Percentiles rank a stretch among this genome's conserved stretches.
phyloP scores from a whole-genome alignment of 805 yeast genomes.

The Pichia kluyveri region DNA sequence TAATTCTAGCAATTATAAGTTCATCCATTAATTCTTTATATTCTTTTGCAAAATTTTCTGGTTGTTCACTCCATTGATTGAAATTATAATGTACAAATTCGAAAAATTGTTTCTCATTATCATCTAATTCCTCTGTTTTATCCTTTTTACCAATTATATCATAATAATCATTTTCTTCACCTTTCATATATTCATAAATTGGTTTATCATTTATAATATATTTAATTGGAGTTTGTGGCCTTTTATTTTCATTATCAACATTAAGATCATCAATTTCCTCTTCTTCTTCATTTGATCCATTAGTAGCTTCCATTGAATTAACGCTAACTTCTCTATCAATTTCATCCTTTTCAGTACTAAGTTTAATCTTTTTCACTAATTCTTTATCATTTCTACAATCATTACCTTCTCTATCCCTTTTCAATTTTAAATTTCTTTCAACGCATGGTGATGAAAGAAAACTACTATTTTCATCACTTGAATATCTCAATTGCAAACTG shows the following conservation, averaged over 20 bases:
- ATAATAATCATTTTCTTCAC: constrained; percentile 10
- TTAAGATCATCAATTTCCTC: background rate
- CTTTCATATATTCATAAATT: constrained; percentile 10
- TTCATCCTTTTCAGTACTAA: background rate
- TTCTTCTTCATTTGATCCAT: constrained; percentile 4
- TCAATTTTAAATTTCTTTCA: constrained; percentile 2
- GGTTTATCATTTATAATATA: constrained; percentile 10
- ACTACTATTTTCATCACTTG: background rate
- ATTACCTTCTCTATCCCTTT: background rate
- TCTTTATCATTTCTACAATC: background rate
- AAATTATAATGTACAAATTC: constrained; percentile 11
- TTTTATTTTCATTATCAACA: background rate
- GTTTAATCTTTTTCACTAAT: background rate
- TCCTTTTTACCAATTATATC: constrained; percentile 8
- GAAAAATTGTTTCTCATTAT: constrained; percentile 12
- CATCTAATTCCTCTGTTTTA: constrained; percentile 5
- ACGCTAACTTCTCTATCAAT: background rate
- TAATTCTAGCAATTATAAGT: constrained; percentile 30
- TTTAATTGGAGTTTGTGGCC: constrained; percentile 8
- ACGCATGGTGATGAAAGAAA: constrained; percentile 9
- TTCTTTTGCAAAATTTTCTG: constrained; percentile 25
- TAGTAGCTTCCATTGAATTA: constrained; percentile 4
- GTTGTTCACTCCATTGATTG: constrained; percentile 30
- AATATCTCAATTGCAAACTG: background rate
- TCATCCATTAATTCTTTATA: constrained; percentile 28